These are phyloP conservation scores for Shiraia sp. DNA, from an alignment of 2,329 filamentous ascomycete species.

Conservation along the genomic window DNA sequence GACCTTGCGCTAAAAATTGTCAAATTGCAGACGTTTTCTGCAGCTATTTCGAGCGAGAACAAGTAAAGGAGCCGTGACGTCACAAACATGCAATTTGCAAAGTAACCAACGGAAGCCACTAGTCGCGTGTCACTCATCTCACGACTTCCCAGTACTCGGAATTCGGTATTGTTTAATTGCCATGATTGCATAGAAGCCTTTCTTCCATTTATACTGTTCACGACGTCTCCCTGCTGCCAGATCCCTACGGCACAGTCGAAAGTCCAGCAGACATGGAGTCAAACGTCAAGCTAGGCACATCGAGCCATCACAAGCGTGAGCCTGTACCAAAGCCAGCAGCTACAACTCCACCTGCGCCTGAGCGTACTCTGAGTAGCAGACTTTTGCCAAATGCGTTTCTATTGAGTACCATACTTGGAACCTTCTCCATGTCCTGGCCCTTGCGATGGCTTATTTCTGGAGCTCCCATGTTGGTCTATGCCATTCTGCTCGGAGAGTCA, in stretches of 20 bases:
- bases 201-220: background rate
- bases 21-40: background rate
- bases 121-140: slow-evolving; percentile 4
- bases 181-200: background rate
- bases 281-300: slow-evolving; percentile 7
- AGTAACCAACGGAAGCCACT: slow-evolving; percentile 7
- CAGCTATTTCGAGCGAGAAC: slow-evolving; percentile 9
- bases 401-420: slow-evolving; percentile 8
- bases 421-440: slow-evolving; percentile 20
- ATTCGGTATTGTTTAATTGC: background rate
- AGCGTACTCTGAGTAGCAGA: slow-evolving; percentile 15
- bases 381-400: slow-evolving; percentile 19
- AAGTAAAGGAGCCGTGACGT: slow-evolving; percentile 13
- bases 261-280: slow-evolving; percentile 11
- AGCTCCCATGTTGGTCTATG: slow-evolving; percentile 44
- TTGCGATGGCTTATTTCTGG: slow-evolving; percentile 49
- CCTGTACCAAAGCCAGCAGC: slow-evolving; percentile 10
- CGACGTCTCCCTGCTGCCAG: background rate
- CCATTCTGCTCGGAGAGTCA: slow-evolving; percentile 41
- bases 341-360: slow-evolving; percentile 5
- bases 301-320: slow-evolving; percentile 14
- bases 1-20: too few relatives aligned
- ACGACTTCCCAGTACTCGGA: slow-evolving; percentile 4
- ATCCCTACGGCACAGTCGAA: background rate
- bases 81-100: slow-evolving; percentile 10